Conservation (phyloP, 2,329 filamentous ascomycete genomes). For the Alternaria arborescens region DNA sequence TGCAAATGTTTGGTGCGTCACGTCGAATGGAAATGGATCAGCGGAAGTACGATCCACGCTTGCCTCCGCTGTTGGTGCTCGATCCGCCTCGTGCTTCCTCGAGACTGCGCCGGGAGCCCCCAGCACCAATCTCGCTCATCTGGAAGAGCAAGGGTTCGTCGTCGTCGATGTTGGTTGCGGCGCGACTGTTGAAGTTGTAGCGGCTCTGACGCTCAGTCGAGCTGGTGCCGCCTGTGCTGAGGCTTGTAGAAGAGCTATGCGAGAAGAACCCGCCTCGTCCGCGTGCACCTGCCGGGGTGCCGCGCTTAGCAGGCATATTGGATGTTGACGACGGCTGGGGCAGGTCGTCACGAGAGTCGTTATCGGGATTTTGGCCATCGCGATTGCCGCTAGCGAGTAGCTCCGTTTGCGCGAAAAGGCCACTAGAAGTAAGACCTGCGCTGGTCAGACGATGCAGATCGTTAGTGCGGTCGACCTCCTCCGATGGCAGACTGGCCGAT, state of each 20-base stretch:
- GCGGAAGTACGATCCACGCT: slow-evolving; percentile 36
- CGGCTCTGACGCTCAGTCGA: slow-evolving; percentile 49
- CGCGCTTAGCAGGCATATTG: slow-evolving; percentile 40
- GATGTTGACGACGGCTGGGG: slow-evolving; percentile 40
- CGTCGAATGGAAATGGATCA: neutral
- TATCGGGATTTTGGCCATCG: slow-evolving; percentile 28
- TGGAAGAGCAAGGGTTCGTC: slow-evolving; percentile 77
- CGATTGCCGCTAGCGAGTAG: slow-evolving; percentile 39
- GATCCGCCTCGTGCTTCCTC: slow-evolving; percentile 48
- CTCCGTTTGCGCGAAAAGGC: slow-evolving; percentile 61
- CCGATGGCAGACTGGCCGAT: slow-evolving; percentile 72
- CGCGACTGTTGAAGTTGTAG: slow-evolving; percentile 57
- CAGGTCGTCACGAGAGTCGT: slow-evolving; percentile 40
- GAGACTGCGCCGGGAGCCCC: slow-evolving; percentile 47
- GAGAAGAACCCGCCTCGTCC: slow-evolving; percentile 45
- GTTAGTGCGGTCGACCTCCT: slow-evolving; percentile 59
- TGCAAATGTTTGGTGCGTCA: neutral
- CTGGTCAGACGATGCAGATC: slow-evolving; percentile 40
- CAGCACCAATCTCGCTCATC: slow-evolving; percentile 72
- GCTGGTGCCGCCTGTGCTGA: slow-evolving; percentile 45
- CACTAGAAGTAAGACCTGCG: slow-evolving; percentile 70
- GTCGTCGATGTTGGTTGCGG: slow-evolving; percentile 58
- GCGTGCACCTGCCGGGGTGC: slow-evolving; percentile 33
- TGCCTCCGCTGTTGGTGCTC: slow-evolving; percentile 36
- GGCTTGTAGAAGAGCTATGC: slow-evolving; percentile 41